A percentile compares a stretch with the other conserved stretches of the same genome.
phyloP scores from a whole-genome alignment of 495 filamentous ascomycete species.

The Mytilinidion resinicola region DNA sequence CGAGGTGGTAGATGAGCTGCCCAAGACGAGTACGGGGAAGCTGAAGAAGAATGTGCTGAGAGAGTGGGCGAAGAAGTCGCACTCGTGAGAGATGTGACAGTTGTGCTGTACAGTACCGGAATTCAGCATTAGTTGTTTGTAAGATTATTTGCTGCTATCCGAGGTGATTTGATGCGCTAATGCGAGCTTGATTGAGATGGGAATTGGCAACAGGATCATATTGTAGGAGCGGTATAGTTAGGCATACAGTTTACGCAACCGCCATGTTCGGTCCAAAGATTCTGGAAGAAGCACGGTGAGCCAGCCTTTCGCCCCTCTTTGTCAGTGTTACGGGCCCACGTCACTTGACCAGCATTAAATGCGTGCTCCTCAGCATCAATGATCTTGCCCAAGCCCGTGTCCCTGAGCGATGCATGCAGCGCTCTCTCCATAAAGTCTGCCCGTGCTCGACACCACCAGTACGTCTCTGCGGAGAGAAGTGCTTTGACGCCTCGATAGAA shows the following conservation, averaged over 20 bases:
- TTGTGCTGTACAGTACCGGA: no score
- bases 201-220: no score
- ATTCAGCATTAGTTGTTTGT: no score
- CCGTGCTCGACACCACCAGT: background rate
- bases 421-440: background rate
- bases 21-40: conserved; percentile 96
- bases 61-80: conserved; percentile 66
- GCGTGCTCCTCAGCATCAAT: background rate
- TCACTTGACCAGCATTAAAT: background rate
- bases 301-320: no score
- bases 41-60: conserved; percentile 89
- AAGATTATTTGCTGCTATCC: no score
- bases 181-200: no score
- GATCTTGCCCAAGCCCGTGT: background rate
- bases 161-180: no score
- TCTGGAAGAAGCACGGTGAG: no score
- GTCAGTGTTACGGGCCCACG: no score
- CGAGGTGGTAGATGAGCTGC: conserved; percentile 77
- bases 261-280: no score
- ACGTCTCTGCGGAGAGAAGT: background rate
- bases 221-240: no score
- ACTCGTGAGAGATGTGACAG: background rate
- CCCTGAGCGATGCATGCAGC: background rate
- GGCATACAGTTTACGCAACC: no score
- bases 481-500: background rate